Evolutionary conservation across 495 filamentous ascomycete species (phyloP).

Genomic region (Penicillium egyptiacum): DNA sequence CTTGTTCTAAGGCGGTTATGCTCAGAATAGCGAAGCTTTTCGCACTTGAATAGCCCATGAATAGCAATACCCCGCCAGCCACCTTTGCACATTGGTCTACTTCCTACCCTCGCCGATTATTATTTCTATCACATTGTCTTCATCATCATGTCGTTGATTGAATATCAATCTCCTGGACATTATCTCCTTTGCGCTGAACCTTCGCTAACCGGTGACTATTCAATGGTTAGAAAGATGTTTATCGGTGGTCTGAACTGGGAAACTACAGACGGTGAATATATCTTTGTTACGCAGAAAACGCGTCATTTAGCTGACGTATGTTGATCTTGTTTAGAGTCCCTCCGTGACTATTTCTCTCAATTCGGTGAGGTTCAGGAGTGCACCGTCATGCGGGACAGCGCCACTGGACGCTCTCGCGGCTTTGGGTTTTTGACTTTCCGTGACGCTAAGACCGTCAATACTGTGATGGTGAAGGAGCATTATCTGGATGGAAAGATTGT

Average conservation of each 20-base stretch:
- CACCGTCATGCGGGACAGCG: constrained; percentile 96
- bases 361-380: constrained; percentile 97
- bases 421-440: constrained; percentile 98
- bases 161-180: neutral
- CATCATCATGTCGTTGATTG: neutral
- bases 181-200: neutral
- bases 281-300: neutral
- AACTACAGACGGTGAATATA: constrained; percentile 85
- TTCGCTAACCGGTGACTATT: constrained; percentile 21
- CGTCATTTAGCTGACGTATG: constrained; percentile 11
- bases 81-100: neutral
- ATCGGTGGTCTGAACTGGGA: constrained; percentile 99
- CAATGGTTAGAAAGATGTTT: constrained; percentile 85
- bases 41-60: constrained; percentile 13
- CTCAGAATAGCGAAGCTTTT: constrained; percentile 1
- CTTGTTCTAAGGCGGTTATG: neutral
- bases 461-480: constrained; percentile 99
- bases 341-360: constrained; percentile 98
- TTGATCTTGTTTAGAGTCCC: constrained; percentile 64
- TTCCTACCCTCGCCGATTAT: neutral
- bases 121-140: neutral
- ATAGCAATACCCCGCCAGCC: constrained; percentile 29
- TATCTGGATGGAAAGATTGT: constrained; percentile 98
- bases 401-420: constrained; percentile 87
- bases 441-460: constrained; percentile 95